Evolutionary conservation across 2,329 filamentous ascomycete species (phyloP).

Genomic region (Grosmannia clavigera): DNA sequence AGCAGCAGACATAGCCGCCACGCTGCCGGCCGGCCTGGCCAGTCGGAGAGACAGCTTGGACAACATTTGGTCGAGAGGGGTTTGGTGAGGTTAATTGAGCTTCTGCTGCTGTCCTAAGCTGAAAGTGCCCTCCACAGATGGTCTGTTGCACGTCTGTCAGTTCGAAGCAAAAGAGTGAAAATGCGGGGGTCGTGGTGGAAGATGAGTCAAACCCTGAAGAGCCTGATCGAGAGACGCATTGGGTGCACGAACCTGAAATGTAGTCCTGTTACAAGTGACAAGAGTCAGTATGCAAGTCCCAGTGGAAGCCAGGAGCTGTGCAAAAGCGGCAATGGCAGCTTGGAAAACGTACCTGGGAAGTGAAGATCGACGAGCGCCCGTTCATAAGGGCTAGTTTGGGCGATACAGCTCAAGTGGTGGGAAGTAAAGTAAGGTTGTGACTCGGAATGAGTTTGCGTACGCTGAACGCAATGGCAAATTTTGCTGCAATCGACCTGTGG

Average conservation of each 20-base stretch:
- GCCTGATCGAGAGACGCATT: not conserved
- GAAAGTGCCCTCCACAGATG: constrained; percentile 41
- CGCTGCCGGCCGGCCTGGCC: constrained; percentile 29
- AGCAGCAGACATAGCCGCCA: constrained; percentile 16
- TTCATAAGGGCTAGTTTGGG: constrained; percentile 63
- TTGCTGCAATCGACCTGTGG: not conserved
- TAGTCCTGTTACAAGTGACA: not conserved
- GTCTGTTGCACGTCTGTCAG: constrained; percentile 23
- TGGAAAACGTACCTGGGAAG: constrained; percentile 56
- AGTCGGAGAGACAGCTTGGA: constrained; percentile 40
- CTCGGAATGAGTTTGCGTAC: constrained; percentile 1
- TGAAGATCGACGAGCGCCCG: constrained; percentile 74
- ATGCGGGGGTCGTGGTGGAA: not conserved
- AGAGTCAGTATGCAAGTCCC: not conserved
- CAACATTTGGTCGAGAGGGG: constrained; percentile 35
- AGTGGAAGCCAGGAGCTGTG: constrained; percentile 12
- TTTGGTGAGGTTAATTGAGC: not conserved
- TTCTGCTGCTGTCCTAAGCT: constrained; percentile 24
- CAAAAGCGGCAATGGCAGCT: not conserved
- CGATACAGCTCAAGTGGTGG: constrained; percentile 20
- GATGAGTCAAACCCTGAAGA: not conserved
- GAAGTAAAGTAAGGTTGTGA: not conserved
- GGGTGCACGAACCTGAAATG: not conserved
- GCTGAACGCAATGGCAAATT: not conserved
- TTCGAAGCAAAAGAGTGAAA: not conserved